phyloP scores from a whole-genome alignment of 2,329 filamentous ascomycete genomes.

The Cordyceps militaris region DNA sequence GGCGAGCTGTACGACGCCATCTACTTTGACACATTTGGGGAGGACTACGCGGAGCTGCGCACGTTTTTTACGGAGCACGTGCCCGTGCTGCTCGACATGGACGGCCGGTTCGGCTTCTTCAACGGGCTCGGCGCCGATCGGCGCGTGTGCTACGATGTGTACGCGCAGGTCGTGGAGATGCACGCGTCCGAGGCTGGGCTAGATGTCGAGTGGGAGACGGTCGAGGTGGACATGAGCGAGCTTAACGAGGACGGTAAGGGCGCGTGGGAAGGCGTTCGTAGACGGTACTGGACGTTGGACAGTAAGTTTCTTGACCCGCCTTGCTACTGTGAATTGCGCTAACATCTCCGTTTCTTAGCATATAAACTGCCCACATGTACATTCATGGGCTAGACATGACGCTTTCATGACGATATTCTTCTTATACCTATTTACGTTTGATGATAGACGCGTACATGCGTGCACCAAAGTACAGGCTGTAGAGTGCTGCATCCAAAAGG shows the following conservation, averaged over 20 bases:
- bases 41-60: slow-evolving; percentile 80
- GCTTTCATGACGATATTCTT: not conserved
- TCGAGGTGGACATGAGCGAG: slow-evolving; percentile 60
- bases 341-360: slow-evolving; percentile 31
- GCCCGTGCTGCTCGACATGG: slow-evolving; percentile 64
- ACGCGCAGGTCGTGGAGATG: slow-evolving; percentile 85
- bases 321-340: slow-evolving; percentile 13
- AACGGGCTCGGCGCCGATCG: slow-evolving; percentile 90
- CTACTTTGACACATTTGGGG: slow-evolving; percentile 97
- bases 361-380: slow-evolving; percentile 70
- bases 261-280: slow-evolving; percentile 82
- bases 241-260: slow-evolving; percentile 60
- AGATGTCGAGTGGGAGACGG: slow-evolving; percentile 78
- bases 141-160: slow-evolving; percentile 92
- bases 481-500: not conserved
- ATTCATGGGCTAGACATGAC: slow-evolving; percentile 53
- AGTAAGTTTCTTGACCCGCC: slow-evolving; percentile 36
- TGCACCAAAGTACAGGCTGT: not conserved
- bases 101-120: slow-evolving; percentile 78
- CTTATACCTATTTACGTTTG: slow-evolving; percentile 1
- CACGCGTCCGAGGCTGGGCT: slow-evolving; percentile 83
- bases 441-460: not conserved
- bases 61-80: slow-evolving; percentile 85
- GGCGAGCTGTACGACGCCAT: slow-evolving; percentile 76
- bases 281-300: slow-evolving; percentile 84